Evolutionary conservation across 2,329 filamentous ascomycete genomes (phyloP), one percentile per base, ranked within the genome.

Genomic region (Aspergillus ibericus): DNA sequence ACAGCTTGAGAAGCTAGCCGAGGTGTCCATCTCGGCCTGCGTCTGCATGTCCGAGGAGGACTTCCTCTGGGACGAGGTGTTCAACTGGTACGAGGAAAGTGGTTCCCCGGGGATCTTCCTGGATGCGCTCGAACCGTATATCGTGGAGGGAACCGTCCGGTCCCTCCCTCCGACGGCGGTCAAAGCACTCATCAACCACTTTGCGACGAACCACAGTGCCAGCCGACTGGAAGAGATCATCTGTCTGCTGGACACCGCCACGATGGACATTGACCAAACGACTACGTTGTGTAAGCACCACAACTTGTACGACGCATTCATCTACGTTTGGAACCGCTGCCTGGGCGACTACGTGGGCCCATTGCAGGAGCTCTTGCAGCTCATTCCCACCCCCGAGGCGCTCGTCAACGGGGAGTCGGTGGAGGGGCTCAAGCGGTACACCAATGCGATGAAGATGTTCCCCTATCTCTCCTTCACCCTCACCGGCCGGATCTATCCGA

Each of bases 251-350:
- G 89, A 96, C 68, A 96, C 93, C 1, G 81, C 85, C 13, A 96
- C 92, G 0, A 87, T 99, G 71, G 96, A 99, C 72, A 87, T 99
- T 65, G 93, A 99, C 72, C 91, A 98, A 74, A 87, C 96, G 58
- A 97, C 93, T 0, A 84, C 85, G 12, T 81, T 99, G 22, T 99
- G 95, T 82, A 96, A 95, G 73, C 89, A 93, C 71, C 88, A 98
- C 73, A 86, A 89, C 64, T 83, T 99, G 4, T 99, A 97, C 70
- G 96, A 99, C 75, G 96, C 95, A 2, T 84, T 97, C 57, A 92
- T 96, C 44, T 97, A 98, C 72, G 90, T 99, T 56, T 99, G 95
- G 95, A 98, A 96, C 60, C 89, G 91, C 73, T 92, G 92, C 2
- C 80, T 99, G 27, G 81, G 82, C 61, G 96, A 99, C 74, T 97